phyloP scores from a whole-genome alignment of 2,329 filamentous ascomycete species.

The Penicillium hordei region DNA sequence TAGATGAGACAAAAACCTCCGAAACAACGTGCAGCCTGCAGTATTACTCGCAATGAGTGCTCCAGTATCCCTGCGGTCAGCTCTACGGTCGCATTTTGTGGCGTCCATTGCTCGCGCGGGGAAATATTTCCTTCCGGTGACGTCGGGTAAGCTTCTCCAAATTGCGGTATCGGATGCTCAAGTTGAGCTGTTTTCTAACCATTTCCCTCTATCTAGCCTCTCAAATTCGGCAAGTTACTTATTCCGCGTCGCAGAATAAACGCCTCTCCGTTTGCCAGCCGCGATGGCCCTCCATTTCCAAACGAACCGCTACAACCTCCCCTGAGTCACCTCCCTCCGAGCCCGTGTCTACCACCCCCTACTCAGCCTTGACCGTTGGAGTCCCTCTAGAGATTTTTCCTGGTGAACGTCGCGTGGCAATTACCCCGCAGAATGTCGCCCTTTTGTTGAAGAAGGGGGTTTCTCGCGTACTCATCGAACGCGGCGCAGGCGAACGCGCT shows the following conservation, averaged over 20 bases:
- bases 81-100: conserved; percentile 29
- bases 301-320: conserved; percentile 25
- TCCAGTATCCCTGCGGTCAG: conserved; percentile 27
- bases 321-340: conserved; percentile 21
- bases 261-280: conserved; percentile 4
- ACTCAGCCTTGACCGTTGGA: conserved; percentile 71
- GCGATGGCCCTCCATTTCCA: conserved; percentile 17
- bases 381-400: conserved; percentile 76
- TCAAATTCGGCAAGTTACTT: conserved; percentile 16
- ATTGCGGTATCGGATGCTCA: neutral
- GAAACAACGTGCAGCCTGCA: neutral
- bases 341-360: conserved; percentile 52
- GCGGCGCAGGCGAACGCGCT: conserved; percentile 73
- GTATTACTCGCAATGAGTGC: conserved; percentile 26
- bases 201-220: conserved; percentile 14
- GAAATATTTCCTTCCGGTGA: conserved; percentile 19
- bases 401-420: conserved; percentile 77
- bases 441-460: conserved; percentile 85
- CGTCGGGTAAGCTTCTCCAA: conserved; percentile 25
- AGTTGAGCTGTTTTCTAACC: neutral
- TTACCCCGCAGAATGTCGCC: conserved; percentile 80
- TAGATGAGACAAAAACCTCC: conserved; percentile 8
- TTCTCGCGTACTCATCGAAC: conserved; percentile 72
- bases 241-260: conserved; percentile 11
- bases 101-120: conserved; percentile 23